Evolutionary conservation across 768 basidiomycete species (phyloP).

Genomic region (Suillus lakei): DNA sequence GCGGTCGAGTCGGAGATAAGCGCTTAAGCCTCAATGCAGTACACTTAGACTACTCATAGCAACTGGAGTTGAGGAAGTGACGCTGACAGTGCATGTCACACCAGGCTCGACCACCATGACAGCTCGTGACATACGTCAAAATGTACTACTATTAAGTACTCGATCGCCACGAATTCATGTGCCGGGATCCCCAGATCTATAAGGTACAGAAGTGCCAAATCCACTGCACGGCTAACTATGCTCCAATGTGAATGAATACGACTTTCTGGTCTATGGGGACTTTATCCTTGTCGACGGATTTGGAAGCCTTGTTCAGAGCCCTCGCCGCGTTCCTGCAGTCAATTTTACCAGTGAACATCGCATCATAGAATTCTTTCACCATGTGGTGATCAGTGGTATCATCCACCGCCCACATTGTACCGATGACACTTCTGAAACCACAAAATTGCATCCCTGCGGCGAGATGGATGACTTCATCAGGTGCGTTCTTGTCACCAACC

Average conservation of each 20-base stretch:
- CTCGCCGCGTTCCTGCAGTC: conserved; percentile 24
- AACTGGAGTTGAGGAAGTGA: too few relatives aligned
- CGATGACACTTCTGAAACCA: conserved; percentile 40
- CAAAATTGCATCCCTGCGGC: conserved; percentile 41
- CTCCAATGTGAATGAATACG: conserved; percentile 33
- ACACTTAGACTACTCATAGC: too few relatives aligned
- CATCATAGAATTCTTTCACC: conserved; percentile 28
- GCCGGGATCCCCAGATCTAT: not conserved
- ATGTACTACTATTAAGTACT: too few relatives aligned
- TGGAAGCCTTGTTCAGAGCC: conserved; percentile 25
- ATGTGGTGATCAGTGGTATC: conserved; percentile 24
- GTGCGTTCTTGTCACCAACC: conserved; percentile 22
- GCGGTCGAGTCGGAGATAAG: too few relatives aligned
- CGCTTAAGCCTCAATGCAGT: too few relatives aligned
- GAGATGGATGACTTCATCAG: conserved; percentile 40
- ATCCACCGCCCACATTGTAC: conserved; percentile 40
- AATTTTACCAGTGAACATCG: conserved; percentile 16
- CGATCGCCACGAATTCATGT: not conserved
- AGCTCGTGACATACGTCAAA: too few relatives aligned
- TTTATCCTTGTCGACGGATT: conserved; percentile 20
- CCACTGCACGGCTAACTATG: conserved; percentile 1
- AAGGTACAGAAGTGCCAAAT: not conserved
- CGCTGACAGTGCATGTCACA: too few relatives aligned
- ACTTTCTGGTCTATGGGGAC: conserved; percentile 32
- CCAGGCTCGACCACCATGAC: too few relatives aligned